Evolutionary conservation across 371 early-diverging fungal species (phyloP).

Genomic region (Apophysomyces variabilis): DNA sequence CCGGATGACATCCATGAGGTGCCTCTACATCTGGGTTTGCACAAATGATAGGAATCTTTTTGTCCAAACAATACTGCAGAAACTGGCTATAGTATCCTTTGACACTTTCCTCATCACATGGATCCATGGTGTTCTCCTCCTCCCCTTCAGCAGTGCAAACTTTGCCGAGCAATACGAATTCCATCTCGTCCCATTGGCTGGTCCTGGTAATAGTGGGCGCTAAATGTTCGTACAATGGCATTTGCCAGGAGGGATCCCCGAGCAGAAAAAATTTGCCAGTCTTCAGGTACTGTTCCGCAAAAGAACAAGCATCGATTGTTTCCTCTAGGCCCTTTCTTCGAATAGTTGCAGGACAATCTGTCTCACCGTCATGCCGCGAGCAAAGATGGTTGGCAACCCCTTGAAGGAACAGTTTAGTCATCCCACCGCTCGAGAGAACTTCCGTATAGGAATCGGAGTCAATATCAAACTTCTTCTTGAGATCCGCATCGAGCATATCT

Average conservation of each 20-base stretch:
- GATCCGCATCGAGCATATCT: constrained; percentile 30
- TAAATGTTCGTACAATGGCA: constrained; percentile 35
- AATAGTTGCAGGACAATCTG: constrained; percentile 30
- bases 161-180: constrained; percentile 46
- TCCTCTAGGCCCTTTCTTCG: constrained; percentile 6
- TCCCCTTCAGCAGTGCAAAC: constrained; percentile 11
- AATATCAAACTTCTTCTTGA: constrained; percentile 37
- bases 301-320: constrained; percentile 29
- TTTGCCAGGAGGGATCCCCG: constrained; percentile 43
- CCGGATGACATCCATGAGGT: constrained; percentile 39
- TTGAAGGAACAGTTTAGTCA: constrained; percentile 38
- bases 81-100: constrained; percentile 34
- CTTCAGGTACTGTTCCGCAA: constrained; percentile 28
- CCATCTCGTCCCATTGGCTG: constrained; percentile 32
- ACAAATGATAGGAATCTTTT: constrained; percentile 39
- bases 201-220: constrained; percentile 26
- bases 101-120: constrained; percentile 29
- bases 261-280: constrained; percentile 41
- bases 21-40: constrained; percentile 55
- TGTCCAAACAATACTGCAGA: constrained; percentile 27
- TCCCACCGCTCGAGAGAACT: constrained; percentile 48
- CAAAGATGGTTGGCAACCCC: constrained; percentile 21
- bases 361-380: background rate
- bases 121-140: constrained; percentile 17
- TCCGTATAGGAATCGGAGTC: constrained; percentile 22